Evolutionary conservation across 2,329 filamentous ascomycete genomes (phyloP), one percentile per base, ranked within the genome.

Genomic region (Hypoxylon sp.): DNA sequence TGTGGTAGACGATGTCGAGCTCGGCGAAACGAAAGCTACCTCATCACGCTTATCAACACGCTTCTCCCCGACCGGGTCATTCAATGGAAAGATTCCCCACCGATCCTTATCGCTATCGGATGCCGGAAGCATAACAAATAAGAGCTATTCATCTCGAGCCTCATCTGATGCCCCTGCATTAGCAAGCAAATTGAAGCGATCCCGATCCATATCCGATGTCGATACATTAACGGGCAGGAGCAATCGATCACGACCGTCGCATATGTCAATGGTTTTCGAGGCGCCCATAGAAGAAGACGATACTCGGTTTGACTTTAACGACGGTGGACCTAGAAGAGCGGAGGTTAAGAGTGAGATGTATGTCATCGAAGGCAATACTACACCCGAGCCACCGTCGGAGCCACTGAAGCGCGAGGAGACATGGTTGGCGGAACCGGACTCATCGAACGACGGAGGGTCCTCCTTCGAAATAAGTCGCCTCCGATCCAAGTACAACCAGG

Each of bases 341-440:
- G 68, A 73, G 10, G 70, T 68, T 34, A 75, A 71, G 30, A 79
- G 77, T 67, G 78, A 80, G 49, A 69, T 77, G 43, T 77, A 76
- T 53, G 69, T 79, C 47, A 77, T 78, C 17, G 74, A 79, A 56
- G 75, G 75, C 24, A 70, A 72, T 17, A 64, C 66, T 39, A 62
- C 67, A 17, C 58, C 67, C 11, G 48, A 60, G 2, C 46, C 63
- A 22, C 57, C 62, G 1, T 13, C 48, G 1, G 62, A 58, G 13
- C 24, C 60, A 32, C 32, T 63, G 2, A 52, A 57, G 11, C 64
- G 61, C n/a, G 55, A 44, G 24, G 67, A 46, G 55, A 71, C 69
- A 1, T 72, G 70, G 71, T 57, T 71, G 26, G 37, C 63, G 6
- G 68, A 71, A 17, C 62, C 62, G 32, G 71, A 68, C 20, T 75